These are phyloP conservation scores for Xerocomellus amylosporus DNA, from an alignment of 768 basidiomycete genomes.

Conservation along the genomic window DNA sequence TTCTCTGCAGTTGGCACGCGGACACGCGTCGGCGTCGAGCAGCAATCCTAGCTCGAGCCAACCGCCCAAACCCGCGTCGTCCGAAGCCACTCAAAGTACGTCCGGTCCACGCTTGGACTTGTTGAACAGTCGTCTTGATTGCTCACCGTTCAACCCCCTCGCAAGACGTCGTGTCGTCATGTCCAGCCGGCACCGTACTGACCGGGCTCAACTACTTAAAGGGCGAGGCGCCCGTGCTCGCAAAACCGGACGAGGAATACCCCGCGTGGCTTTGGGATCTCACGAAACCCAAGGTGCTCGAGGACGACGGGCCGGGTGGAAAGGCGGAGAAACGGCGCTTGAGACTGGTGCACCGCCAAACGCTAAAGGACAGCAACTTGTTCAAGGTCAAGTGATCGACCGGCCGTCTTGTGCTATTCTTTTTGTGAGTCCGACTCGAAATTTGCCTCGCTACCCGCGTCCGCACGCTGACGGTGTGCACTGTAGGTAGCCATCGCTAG, in stretches of 20 bases:
- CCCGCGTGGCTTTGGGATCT: conserved; percentile 89
- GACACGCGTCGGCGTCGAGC: conserved; percentile 12
- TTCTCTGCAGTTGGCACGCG: conserved; percentile 10
- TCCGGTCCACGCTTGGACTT: not conserved
- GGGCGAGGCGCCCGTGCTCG: conserved; percentile 72
- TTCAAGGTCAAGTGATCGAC: conserved; percentile 68
- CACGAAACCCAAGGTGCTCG: conserved; percentile 54
- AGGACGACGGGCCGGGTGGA: conserved; percentile 75
- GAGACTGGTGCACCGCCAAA: conserved; percentile 60
- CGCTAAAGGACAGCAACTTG: conserved; percentile 80
- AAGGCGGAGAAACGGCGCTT: conserved; percentile 55
- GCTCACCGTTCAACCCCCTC: not conserved
- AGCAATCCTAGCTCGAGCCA: not conserved
- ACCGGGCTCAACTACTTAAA: conserved; percentile 82
- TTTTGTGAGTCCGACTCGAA: not conserved
- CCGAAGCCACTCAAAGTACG: conserved; percentile 22
- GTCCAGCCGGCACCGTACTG: conserved; percentile 70
- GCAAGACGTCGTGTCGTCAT: conserved; percentile 50
- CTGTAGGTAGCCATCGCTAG: not conserved
- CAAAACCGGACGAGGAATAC: conserved; percentile 78
- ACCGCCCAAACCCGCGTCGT: conserved; percentile 1
- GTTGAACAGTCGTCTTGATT: not conserved
- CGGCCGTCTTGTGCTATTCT: no score
- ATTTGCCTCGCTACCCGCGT: not conserved
- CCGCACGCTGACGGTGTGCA: not conserved